These are phyloP conservation scores for Tolypocladium cylindrosporum DNA, from an alignment of 2,329 filamentous ascomycete genomes.

Conservation along the genomic window DNA sequence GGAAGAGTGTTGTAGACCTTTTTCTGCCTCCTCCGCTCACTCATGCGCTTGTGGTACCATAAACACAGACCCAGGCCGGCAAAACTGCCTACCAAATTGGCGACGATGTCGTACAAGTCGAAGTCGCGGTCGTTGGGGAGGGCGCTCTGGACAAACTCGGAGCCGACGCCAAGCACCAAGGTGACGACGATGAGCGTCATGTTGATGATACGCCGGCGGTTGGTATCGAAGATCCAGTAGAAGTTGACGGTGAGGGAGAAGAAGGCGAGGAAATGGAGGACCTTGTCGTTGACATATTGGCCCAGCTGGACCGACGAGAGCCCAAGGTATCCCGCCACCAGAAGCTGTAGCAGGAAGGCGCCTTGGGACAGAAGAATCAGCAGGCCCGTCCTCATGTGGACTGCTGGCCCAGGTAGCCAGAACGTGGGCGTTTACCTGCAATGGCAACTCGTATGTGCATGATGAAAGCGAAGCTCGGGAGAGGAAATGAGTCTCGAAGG, in stretches of 20 bases:
- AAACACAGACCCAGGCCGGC: conserved; percentile 63
- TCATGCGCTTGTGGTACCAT: conserved; percentile 93
- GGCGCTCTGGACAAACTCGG: conserved; percentile 65
- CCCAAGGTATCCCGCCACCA: conserved; percentile 70
- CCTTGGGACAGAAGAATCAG: conserved; percentile 32
- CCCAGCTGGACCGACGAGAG: conserved; percentile 55
- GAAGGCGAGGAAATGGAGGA: conserved; percentile 79
- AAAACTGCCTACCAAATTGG: conserved; percentile 74
- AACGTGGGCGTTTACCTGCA: conserved; percentile 54
- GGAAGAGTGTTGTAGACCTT: conserved; percentile 65
- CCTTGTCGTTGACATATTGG: conserved; percentile 71
- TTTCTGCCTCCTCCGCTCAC: conserved; percentile 70
- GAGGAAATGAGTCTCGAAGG: background rate
- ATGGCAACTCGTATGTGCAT: conserved; percentile 88
- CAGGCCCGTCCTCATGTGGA: background rate
- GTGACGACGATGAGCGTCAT: conserved; percentile 77
- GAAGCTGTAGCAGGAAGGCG: conserved; percentile 58
- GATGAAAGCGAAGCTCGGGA: conserved; percentile 3
- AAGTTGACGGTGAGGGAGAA: conserved; percentile 80
- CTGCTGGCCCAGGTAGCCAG: conserved; percentile 1
- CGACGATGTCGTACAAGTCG: conserved; percentile 77
- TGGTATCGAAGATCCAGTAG: conserved; percentile 96
- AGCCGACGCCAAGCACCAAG: conserved; percentile 57
- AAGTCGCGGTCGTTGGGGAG: conserved; percentile 63
- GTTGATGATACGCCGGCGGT: conserved; percentile 74